Conservation (phyloP, 2,329 filamentous ascomycete genomes). For the Pseudogymnoascus sp. region DNA sequence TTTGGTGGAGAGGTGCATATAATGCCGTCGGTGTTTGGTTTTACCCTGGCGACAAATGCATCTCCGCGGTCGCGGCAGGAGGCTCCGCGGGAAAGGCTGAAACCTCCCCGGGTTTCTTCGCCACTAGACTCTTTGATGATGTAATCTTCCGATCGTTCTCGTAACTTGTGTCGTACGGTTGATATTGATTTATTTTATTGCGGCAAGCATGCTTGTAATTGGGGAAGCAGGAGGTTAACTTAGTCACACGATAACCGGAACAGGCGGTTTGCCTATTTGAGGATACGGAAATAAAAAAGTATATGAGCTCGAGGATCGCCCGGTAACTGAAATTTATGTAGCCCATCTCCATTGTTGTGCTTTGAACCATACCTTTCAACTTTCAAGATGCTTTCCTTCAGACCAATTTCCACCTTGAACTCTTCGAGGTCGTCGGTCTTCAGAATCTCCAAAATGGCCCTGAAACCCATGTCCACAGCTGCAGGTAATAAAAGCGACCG, state of each 20-base stretch:
- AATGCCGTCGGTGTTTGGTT: background rate
- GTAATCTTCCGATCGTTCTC: background rate
- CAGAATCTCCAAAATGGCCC: background rate
- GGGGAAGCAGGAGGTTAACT: background rate
- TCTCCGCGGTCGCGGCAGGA: conserved; percentile 1
- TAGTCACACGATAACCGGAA: background rate
- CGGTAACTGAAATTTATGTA: background rate
- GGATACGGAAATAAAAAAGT: background rate
- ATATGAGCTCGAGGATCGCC: background rate
- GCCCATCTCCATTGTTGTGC: background rate
- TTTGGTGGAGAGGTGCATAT: background rate
- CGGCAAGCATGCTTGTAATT: background rate
- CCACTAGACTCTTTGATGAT: background rate
- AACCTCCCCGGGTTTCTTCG: background rate
- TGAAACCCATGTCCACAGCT: conserved; percentile 1
- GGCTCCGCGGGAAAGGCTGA: background rate
- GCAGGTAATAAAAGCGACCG: background rate
- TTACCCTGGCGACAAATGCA: background rate
- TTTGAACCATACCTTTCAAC: background rate
- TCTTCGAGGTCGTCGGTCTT: background rate
- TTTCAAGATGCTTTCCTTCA: conserved; percentile 7
- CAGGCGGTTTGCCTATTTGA: background rate
- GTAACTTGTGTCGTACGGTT: background rate
- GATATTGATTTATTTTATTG: background rate
- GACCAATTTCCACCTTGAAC: background rate